Evolutionary conservation across 768 basidiomycete genomes (phyloP), one percentile per base, ranked within the genome.

Genomic region (Leucogyrophana mollusca): DNA sequence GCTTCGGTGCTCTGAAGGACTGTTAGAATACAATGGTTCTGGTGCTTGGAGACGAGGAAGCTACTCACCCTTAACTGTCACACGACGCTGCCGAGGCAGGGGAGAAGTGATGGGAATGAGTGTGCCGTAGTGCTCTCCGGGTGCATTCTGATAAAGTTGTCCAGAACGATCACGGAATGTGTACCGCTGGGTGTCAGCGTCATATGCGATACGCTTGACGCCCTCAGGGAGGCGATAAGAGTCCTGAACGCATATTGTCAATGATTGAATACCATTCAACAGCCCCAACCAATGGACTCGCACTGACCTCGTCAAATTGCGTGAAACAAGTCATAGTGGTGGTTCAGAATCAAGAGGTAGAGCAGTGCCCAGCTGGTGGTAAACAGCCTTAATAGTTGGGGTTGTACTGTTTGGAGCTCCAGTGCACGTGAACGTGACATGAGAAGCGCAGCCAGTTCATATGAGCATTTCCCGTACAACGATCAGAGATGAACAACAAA

Each of bases 131-230:
- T 65, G 53, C 25, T 61, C 62, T n/a, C 73, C 73, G 1, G 77
- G 72, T 21, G 67, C 66, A 22, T 73, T 70, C 38, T 67, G 56
- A 57, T 79, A 82, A 4, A 73, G 54, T 11, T 60, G 62, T 0
- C 79, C 79, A 3, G 69, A 56, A 2, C 52, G 50, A 45, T 82
- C 79, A 24, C 65, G 58, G 40, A 80, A 82, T 4, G 70, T 74
- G 47, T 80, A 82, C 11, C 66, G 61, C n/a, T 67, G 57, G 0
- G 73, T 70, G 44, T 82, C 80, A 0, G 77, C 69, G 50, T 83
- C 80, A 45, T 82, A 82, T 2, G 62, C 75, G 9, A 78, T 65
- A 5, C 80, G 69, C 41, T 65, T 69, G 56, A 80, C 65, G 22
- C 79, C 79, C 23, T 67, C 67, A 7, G 65, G 65, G 30, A 67